Conservation (phyloP, 768 basidiomycete genomes). For the Suillus placidus region DNA sequence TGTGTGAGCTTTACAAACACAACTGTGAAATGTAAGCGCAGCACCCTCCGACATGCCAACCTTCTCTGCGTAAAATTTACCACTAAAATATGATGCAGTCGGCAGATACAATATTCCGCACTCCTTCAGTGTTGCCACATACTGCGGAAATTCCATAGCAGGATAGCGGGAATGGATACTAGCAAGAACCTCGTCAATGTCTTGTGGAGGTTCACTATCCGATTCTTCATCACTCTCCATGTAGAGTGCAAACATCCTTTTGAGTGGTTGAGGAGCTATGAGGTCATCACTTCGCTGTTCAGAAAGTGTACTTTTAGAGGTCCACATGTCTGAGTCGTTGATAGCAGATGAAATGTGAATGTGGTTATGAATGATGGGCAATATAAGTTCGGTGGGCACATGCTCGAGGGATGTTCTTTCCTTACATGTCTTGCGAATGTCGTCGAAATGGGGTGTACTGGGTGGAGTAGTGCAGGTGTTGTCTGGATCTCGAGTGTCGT, state of each 20-base stretch:
- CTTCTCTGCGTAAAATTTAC: neutral
- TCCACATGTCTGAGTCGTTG: too few species aligned
- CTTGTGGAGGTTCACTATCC: neutral
- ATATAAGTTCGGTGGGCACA: neutral
- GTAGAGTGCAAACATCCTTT: neutral
- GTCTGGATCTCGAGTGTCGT: neutral
- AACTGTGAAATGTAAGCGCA: neutral
- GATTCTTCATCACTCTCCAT: neutral
- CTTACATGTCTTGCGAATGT: neutral
- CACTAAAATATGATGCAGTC: neutral
- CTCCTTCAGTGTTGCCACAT: neutral
- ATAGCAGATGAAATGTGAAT: neutral
- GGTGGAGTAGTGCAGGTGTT: neutral
- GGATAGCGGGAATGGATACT: neutral
- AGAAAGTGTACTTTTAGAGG: neutral
- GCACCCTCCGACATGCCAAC: neutral
- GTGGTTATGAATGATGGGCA: neutral
- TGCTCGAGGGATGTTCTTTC: neutral
- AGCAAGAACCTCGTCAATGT: neutral
- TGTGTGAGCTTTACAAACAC: neutral
- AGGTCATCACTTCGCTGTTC: neutral
- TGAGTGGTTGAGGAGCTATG: neutral
- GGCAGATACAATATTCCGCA: neutral
- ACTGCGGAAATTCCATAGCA: neutral
- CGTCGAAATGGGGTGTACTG: neutral